Conservation (phyloP, 2,329 filamentous ascomycete genomes). For the Alternaria dauci region DNA sequence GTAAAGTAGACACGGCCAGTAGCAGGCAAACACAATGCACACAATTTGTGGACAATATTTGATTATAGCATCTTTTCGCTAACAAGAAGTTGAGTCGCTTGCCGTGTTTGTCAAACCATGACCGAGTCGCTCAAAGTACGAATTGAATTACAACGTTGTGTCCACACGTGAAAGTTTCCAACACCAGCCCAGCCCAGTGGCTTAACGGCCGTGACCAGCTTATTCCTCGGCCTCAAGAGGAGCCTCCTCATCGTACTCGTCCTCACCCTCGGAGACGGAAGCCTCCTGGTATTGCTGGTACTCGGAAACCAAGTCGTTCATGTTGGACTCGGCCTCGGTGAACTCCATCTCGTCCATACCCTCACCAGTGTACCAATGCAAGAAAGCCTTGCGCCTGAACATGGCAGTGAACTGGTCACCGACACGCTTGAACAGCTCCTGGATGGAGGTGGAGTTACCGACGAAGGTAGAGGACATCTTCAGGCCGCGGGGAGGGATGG, state of each 20-base stretch:
- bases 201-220: constrained; percentile 25
- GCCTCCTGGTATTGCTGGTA: constrained; percentile 99
- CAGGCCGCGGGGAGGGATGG: constrained; percentile 94
- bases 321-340: constrained; percentile 99
- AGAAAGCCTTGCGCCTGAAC: constrained; percentile 99
- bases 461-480: constrained; percentile 99
- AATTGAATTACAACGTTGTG: constrained; percentile 32
- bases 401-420: constrained; percentile 99
- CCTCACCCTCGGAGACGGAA: constrained; percentile 94
- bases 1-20: neutral
- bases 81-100: constrained; percentile 45
- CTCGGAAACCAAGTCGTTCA: constrained; percentile 99
- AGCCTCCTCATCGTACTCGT: constrained; percentile 90
- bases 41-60: constrained; percentile 18
- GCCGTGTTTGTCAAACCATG: constrained; percentile 12
- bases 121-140: constrained; percentile 37
- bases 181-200: constrained; percentile 26
- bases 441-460: constrained; percentile 98
- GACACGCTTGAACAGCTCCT: constrained; percentile 99
- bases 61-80: constrained; percentile 47
- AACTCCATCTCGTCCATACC: constrained; percentile 99
- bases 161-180: constrained; percentile 23
- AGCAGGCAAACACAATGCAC: neutral
- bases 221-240: constrained; percentile 74
- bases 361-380: constrained; percentile 99